Conservation (phyloP, 768 basidiomycete species). For the Lyophyllum shimeji region DNA sequence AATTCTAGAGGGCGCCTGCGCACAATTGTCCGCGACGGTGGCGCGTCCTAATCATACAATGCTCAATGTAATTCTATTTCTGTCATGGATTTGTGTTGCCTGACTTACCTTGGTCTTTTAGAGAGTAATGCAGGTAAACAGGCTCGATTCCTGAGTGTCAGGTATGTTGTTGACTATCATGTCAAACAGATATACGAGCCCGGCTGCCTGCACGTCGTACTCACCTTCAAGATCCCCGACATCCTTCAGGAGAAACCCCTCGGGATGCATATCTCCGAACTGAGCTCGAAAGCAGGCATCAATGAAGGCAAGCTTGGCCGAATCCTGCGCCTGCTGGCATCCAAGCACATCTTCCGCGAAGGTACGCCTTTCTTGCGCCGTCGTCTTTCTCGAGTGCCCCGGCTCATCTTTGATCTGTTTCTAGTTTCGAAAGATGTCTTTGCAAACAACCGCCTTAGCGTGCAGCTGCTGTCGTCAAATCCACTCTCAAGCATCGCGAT, state of each 20-base stretch:
- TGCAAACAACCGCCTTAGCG: too few species aligned
- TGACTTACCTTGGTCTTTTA: background rate
- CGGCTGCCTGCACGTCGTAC: constrained; percentile 22
- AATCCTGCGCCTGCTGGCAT: constrained; percentile 30
- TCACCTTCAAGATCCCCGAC: constrained; percentile 25
- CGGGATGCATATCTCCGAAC: constrained; percentile 24
- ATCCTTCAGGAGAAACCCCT: constrained; percentile 24
- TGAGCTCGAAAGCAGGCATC: constrained; percentile 11
- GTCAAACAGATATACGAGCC: too few species aligned
- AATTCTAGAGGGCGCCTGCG: background rate
- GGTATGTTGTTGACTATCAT: too few species aligned
- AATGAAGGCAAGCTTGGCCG: constrained; percentile 29
- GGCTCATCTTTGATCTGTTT: background rate
- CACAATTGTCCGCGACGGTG: background rate
- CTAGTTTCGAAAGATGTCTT: constrained; percentile 33
- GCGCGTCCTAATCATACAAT: background rate
- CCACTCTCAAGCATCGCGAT: too few species aligned
- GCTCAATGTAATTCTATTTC: background rate
- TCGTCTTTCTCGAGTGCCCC: too few species aligned
- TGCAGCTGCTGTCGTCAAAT: too few species aligned
- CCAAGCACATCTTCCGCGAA: constrained; percentile 35
- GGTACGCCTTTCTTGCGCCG: constrained; percentile 18
- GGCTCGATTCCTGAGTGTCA: too few species aligned
- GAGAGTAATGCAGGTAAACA: background rate
- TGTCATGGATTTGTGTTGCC: background rate